Conservation (phyloP, 345 rosid genomes). For the Salix caprea region DNA sequence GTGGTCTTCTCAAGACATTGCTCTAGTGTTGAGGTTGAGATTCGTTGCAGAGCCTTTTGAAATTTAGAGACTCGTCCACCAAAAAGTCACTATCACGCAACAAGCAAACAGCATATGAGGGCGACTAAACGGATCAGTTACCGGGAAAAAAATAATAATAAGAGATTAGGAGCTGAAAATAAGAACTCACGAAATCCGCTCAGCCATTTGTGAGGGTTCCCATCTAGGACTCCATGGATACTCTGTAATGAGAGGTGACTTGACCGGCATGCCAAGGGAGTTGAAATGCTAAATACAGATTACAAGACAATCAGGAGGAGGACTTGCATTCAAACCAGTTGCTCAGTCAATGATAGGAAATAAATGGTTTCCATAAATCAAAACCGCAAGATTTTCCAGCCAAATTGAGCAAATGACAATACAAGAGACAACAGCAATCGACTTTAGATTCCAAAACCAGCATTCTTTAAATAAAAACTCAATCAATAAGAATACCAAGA, state of each 20-base stretch:
- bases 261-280: constrained; percentile 47
- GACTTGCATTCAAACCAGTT: neutral
- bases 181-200: constrained; percentile 62
- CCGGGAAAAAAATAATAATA: neutral
- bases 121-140: neutral
- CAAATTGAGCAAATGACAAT: neutral
- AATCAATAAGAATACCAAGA: neutral
- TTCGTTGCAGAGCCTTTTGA: constrained; percentile 79
- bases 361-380: neutral
- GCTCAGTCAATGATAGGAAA: neutral
- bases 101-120: neutral
- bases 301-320: neutral
- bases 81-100: constrained; percentile 51
- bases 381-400: neutral
- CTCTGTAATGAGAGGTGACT: constrained; percentile 55
- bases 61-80: constrained; percentile 63
- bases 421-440: neutral
- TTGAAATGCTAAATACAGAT: constrained; percentile 54
- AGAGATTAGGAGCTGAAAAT: neutral
- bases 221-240: constrained; percentile 99
- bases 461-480: neutral
- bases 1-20: neutral
- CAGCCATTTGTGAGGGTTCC: constrained; percentile 78
- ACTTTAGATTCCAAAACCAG: neutral
- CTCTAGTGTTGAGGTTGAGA: constrained; percentile 50